phyloP scores from a whole-genome alignment of 805 yeast species.

The Tetrapisispora iriomotensis region DNA sequence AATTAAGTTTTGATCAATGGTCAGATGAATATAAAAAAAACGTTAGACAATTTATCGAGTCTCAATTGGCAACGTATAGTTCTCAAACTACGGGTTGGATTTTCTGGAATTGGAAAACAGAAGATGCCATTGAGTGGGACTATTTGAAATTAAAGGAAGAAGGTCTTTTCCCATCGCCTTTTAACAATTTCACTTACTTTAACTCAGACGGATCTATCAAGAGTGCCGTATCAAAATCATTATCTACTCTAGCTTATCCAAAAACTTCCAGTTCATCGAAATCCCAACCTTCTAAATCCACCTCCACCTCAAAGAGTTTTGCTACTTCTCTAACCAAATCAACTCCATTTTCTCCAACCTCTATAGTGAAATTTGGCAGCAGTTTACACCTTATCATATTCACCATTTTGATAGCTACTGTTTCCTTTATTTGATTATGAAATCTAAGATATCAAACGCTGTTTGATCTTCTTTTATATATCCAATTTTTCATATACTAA shows the following conservation, averaged over 20 bases:
- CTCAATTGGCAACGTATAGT: constrained; percentile 46
- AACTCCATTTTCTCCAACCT: not conserved
- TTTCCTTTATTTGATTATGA: too few species aligned
- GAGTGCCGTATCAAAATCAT: constrained; percentile 4
- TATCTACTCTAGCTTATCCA: constrained; percentile 11
- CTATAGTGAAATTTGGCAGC: not conserved
- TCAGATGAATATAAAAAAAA: constrained; percentile 31
- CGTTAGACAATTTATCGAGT: constrained; percentile 48
- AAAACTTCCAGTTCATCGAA: constrained; percentile 1
- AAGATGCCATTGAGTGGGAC: constrained; percentile 60
- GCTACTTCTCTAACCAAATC: not conserved
- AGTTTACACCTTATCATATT: not conserved
- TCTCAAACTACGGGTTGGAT: constrained; percentile 48
- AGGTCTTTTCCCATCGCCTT: constrained; percentile 54
- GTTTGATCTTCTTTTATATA: too few species aligned
- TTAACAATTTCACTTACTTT: constrained; percentile 42
- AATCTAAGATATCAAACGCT: too few species aligned
- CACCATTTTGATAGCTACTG: not conserved
- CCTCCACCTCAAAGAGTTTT: not conserved
- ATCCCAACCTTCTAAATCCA: not conserved
- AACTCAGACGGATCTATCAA: constrained; percentile 17
- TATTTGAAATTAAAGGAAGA: constrained; percentile 39
- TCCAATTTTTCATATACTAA: too few species aligned
- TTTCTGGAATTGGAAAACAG: constrained; percentile 67
- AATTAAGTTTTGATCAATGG: constrained; percentile 32